These are phyloP conservation scores for Metarhizium guizhouense DNA, from an alignment of 2,329 filamentous ascomycete genomes.

Conservation along the genomic window DNA sequence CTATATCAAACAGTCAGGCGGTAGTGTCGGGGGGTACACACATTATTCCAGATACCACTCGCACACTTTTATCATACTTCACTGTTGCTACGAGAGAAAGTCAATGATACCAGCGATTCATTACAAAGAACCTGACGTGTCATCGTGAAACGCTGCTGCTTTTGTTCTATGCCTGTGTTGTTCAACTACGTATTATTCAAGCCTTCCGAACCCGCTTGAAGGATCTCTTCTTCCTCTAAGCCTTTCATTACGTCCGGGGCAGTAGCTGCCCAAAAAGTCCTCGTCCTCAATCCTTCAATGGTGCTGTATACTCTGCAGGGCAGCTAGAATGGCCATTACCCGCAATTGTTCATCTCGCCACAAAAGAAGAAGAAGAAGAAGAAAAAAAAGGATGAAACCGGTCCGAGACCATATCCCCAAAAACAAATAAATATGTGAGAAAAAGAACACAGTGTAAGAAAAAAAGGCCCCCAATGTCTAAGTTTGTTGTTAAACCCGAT, in stretches of 20 bases:
- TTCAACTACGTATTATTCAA: constrained; percentile 20
- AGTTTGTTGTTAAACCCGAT: constrained; percentile 1
- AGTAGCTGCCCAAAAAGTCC: background rate
- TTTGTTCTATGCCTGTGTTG: constrained; percentile 13
- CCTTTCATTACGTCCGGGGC: constrained; percentile 2
- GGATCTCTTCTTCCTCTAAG: constrained; percentile 4
- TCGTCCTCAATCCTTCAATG: background rate
- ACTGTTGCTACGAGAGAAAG: background rate
- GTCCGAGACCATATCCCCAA: background rate
- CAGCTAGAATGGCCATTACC: background rate
- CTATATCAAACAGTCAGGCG: too few species aligned
- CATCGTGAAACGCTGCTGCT: constrained; percentile 6
- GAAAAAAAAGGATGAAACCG: background rate
- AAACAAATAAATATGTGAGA: constrained; percentile 2
- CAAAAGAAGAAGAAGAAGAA: background rate
- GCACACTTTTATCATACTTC: background rate
- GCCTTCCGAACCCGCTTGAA: constrained; percentile 9
- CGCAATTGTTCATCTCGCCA: background rate
- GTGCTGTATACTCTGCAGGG: background rate
- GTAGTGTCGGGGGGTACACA: background rate
- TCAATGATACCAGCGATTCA: background rate
- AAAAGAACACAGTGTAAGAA: constrained; percentile 4
- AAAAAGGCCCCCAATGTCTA: constrained; percentile 3
- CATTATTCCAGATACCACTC: background rate
- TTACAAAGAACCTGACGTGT: background rate